Conservation (phyloP, 73 alveolate species). For the Uronychia setigera region DNA sequence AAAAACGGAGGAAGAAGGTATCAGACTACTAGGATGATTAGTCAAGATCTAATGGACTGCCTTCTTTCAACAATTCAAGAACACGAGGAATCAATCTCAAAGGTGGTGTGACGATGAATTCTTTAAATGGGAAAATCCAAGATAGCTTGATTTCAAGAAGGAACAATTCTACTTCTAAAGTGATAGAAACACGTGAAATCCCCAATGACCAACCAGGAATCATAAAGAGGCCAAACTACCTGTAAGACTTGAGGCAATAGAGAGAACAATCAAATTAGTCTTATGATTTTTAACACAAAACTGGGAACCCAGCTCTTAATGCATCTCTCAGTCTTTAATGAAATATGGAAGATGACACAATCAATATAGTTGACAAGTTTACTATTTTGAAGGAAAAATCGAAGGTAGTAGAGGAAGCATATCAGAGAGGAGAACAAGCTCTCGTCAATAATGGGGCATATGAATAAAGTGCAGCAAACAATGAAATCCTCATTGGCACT, state of each 20-base stretch:
- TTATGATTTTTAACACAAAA: too few relatives aligned
- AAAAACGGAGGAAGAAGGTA: not conserved
- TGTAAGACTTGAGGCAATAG: not conserved
- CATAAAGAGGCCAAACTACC: not conserved
- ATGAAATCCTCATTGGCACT: not conserved
- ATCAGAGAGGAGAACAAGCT: not conserved
- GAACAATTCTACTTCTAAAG: not conserved
- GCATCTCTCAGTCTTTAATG: not conserved
- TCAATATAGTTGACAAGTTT: not conserved
- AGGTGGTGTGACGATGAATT: not conserved
- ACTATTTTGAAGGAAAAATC: not conserved
- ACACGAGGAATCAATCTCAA: not conserved
- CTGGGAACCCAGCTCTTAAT: not conserved
- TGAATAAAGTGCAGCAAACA: not conserved
- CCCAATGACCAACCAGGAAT: not conserved
- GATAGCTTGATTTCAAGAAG: not conserved
- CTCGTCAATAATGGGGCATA: not conserved
- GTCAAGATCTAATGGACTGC: too few relatives aligned
- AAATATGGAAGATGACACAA: not conserved
- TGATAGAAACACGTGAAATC: not conserved
- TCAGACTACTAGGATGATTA: not conserved
- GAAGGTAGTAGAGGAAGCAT: not conserved
- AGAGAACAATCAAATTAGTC: not conserved
- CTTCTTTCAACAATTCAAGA: too few relatives aligned
- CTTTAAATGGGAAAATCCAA: not conserved